These are phyloP conservation scores for Coemansia sp. DNA, from an alignment of 192 early-diverging fungal species.

Conservation along the genomic window DNA sequence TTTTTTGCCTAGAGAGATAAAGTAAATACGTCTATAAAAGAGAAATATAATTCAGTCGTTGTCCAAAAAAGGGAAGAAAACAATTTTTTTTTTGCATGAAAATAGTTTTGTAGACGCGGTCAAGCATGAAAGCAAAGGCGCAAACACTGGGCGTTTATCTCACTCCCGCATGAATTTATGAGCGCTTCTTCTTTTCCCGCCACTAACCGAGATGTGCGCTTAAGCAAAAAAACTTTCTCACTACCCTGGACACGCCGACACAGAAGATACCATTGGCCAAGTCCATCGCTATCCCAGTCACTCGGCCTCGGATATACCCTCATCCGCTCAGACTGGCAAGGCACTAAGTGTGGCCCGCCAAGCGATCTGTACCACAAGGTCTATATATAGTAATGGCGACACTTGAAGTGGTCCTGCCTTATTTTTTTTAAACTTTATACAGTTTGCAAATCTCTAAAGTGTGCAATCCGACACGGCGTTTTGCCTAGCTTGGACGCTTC, in stretches of 20 bases:
- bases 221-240: neutral
- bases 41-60: neutral
- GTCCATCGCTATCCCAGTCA: neutral
- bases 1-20: neutral
- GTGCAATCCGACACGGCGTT: neutral
- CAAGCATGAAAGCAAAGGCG: neutral
- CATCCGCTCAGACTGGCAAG: neutral
- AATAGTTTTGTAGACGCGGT: neutral
- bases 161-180: neutral
- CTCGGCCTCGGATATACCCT: neutral
- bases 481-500: neutral
- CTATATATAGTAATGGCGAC: neutral
- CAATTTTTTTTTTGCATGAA: neutral
- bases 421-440: neutral
- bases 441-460: neutral
- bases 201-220: neutral
- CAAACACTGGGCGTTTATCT: neutral
- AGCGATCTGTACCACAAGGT: neutral
- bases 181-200: neutral
- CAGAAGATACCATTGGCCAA: neutral
- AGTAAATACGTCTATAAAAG: neutral
- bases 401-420: neutral
- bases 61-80: neutral
- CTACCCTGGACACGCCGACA: neutral
- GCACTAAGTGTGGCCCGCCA: neutral